Evolutionary conservation across 768 basidiomycete species (phyloP).

Genomic region (Rhodocollybia butyracea): DNA sequence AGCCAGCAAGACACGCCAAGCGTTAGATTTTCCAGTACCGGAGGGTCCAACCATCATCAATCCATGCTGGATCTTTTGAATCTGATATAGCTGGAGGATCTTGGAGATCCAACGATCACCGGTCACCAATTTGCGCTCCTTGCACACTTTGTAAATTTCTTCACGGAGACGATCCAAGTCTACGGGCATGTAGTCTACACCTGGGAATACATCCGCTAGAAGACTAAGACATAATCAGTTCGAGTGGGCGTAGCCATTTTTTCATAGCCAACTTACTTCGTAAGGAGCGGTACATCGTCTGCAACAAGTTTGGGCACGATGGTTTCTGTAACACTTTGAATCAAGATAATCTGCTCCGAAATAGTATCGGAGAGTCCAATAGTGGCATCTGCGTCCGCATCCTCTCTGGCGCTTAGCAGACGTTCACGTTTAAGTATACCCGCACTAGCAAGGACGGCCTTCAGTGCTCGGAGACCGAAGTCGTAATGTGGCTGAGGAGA

Average conservation of each 20-base stretch:
- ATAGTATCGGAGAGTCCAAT: constrained; percentile 64
- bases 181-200: constrained; percentile 86
- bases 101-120: constrained; percentile 93
- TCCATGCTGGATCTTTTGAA: constrained; percentile 99
- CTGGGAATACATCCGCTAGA: constrained; percentile 96
- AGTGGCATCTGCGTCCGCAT: constrained; percentile 34
- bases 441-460: constrained; percentile 93
- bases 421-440: constrained; percentile 97
- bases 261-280: constrained; percentile 59
- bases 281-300: constrained; percentile 92
- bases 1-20: constrained; percentile 91
- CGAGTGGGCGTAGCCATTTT: background rate
- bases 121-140: constrained; percentile 77
- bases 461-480: constrained; percentile 95
- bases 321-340: constrained; percentile 97
- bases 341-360: constrained; percentile 94
- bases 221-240: constrained; percentile 46
- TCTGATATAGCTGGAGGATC: constrained; percentile 96
- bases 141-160: constrained; percentile 84
- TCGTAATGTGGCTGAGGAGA: constrained; percentile 98
- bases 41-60: constrained; percentile 99
- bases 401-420: constrained; percentile 48
- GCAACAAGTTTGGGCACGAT: constrained; percentile 98
- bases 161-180: constrained; percentile 83
- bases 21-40: constrained; percentile 94